A percentile compares a stretch with the other conserved stretches of the same genome.
phyloP scores from a whole-genome alignment of 176 grass and related monocot species.

The Rhipidocladum racemiflorum region DNA sequence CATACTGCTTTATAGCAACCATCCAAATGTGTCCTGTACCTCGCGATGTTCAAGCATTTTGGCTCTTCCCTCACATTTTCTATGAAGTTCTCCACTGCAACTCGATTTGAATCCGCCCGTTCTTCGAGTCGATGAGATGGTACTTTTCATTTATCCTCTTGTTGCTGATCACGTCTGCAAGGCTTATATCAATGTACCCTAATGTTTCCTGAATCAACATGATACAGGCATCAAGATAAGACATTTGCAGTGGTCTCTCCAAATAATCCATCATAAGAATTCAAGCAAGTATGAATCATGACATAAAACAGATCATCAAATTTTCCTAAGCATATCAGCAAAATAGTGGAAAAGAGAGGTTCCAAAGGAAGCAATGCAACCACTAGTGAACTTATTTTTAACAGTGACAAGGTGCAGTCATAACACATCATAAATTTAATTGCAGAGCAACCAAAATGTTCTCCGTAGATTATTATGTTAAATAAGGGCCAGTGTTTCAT shows the following conservation, averaged over 20 bases:
- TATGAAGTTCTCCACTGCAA: constrained; percentile 89
- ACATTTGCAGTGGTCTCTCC: not conserved
- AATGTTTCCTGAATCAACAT: constrained; percentile 65
- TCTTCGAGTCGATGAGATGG: constrained; percentile 90
- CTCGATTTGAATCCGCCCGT: constrained; percentile 84
- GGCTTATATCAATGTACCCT: constrained; percentile 69
- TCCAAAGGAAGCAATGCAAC: not conserved
- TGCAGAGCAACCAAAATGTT: not conserved
- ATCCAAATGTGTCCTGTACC: constrained; percentile 18
- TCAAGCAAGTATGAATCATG: not conserved
- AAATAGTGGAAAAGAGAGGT: not conserved
- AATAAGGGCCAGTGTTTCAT: not conserved
- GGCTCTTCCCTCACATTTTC: constrained; percentile 11
- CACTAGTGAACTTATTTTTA: not conserved
- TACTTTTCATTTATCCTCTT: constrained; percentile 81
- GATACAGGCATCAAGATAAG: constrained; percentile 5
- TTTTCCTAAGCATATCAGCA: not conserved
- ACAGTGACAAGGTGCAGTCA: not conserved
- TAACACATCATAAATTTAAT: not conserved
- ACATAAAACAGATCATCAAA: not conserved
- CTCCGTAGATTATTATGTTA: not conserved
- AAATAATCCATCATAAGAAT: not conserved
- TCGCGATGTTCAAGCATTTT: not conserved
- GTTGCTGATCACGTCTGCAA: constrained; percentile 73
- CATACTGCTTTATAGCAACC: constrained; percentile 18